Percentiles rank a stretch among this genome's conserved stretches.
These are phyloP conservation scores for Microthyrium microscopicum DNA, from an alignment of 2,329 filamentous ascomycete genomes.

Conservation along the genomic window DNA sequence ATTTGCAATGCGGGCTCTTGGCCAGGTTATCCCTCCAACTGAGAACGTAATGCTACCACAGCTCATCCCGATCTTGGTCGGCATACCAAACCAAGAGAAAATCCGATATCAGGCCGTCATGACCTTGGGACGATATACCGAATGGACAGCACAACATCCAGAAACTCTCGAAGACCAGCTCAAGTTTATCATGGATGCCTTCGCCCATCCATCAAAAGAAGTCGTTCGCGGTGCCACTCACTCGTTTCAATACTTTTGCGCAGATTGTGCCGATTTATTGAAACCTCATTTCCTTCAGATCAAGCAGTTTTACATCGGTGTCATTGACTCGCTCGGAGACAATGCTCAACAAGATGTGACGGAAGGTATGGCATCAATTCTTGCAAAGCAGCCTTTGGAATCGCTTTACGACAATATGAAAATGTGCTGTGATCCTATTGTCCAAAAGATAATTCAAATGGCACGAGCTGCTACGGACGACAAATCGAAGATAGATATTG, in stretches of 20 bases:
- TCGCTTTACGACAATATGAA: slow-evolving; percentile 78
- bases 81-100: slow-evolving; percentile 92
- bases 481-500: slow-evolving; percentile 68
- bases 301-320: slow-evolving; percentile 81
- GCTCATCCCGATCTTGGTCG: slow-evolving; percentile 82
- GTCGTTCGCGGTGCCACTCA: slow-evolving; percentile 83
- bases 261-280: slow-evolving; percentile 77
- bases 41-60: slow-evolving; percentile 77
- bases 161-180: slow-evolving; percentile 86
- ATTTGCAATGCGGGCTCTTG: slow-evolving; percentile 91
- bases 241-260: slow-evolving; percentile 93
- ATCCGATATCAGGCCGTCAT: slow-evolving; percentile 97
- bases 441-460: slow-evolving; percentile 69
- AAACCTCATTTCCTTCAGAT: slow-evolving; percentile 71
- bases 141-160: slow-evolving; percentile 90
- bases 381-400: slow-evolving; percentile 65
- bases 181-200: slow-evolving; percentile 87
- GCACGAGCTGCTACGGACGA: slow-evolving; percentile 75
- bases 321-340: slow-evolving; percentile 70
- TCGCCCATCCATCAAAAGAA: slow-evolving; percentile 75
- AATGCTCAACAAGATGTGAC: slow-evolving; percentile 91
- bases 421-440: slow-evolving; percentile 80
- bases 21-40: slow-evolving; percentile 82
- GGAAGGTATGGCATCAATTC: slow-evolving; percentile 82
- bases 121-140: slow-evolving; percentile 89